phyloP scores from a whole-genome alignment of 495 filamentous ascomycete genomes.

The Penicillium waksmanii region DNA sequence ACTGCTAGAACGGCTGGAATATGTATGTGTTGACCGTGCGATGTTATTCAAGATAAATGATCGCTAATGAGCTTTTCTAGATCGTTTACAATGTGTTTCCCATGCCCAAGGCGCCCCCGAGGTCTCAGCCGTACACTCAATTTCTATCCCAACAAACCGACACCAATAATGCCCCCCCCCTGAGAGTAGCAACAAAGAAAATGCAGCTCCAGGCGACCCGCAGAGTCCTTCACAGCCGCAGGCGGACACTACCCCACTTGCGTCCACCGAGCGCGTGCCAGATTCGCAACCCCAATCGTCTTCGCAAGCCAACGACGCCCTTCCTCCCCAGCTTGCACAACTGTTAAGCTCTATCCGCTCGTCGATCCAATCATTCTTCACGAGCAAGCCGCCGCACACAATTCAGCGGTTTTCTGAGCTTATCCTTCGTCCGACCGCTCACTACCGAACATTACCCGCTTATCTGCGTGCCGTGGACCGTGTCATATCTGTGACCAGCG shows the following conservation, averaged over 20 bases:
- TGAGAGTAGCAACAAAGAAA: slow-evolving; percentile 57
- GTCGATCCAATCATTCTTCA: slow-evolving; percentile 70
- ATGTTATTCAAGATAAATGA: slow-evolving; percentile 4
- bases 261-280: slow-evolving; percentile 49
- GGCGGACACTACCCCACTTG: slow-evolving; percentile 33
- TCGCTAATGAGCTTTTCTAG: slow-evolving; percentile 32
- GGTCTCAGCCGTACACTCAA: slow-evolving; percentile 28
- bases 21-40: slow-evolving; percentile 40
- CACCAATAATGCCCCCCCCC: slow-evolving; percentile 35
- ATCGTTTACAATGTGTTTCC: slow-evolving; percentile 59
- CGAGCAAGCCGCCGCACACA: slow-evolving; percentile 82
- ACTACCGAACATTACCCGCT: slow-evolving; percentile 78
- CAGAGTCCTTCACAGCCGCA: slow-evolving; percentile 34
- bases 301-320: slow-evolving; percentile 43
- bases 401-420: slow-evolving; percentile 93
- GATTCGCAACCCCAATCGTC: slow-evolving; percentile 54
- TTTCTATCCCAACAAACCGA: slow-evolving; percentile 41
- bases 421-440: slow-evolving; percentile 71
- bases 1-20: slow-evolving; percentile 56
- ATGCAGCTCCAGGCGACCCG: slow-evolving; percentile 45
- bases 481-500: slow-evolving; percentile 88
- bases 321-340: slow-evolving; percentile 66
- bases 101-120: slow-evolving; percentile 45
- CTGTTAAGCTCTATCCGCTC: slow-evolving; percentile 68
- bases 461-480: slow-evolving; percentile 92